Evolutionary conservation across 2,329 filamentous ascomycete genomes (phyloP), one percentile per base, ranked within the genome.

Genomic region (Ophiostoma novo-ulmi): DNA sequence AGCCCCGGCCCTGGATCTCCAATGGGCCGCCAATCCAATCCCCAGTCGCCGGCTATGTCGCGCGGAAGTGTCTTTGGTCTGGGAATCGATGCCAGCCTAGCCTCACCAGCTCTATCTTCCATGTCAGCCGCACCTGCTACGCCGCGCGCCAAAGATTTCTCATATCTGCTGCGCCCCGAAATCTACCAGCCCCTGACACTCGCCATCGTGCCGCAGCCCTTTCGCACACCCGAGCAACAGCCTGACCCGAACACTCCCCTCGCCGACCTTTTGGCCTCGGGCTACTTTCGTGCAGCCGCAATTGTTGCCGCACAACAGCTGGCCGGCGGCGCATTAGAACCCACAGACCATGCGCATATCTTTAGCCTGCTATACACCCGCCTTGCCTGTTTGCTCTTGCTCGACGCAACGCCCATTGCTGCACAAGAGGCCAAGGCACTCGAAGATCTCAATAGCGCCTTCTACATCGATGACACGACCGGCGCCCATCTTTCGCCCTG

Each of bases 261-360:
- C 39, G 81, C 87, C 22, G 84, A 85, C 1, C 87, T 97, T 3
- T 81, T 97, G 7, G 80, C 85, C 0, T 81, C 84, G 1, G 92
- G 93, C 68, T 90, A 95, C 78, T 97, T 94, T 80, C 88, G 94
- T 72, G 87, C 89, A 20, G 92, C 92, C 8, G 93, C 93, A 72
- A 87, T 89, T 69, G 85, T 87, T 41, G 87, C 89, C 0, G 87
- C 87, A 0, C 85, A 88, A 71, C 83, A 86, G 48, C 83, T 92
- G 14, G 88, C 84, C 1, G 81, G 81, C 5, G 79, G 81, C 5
- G 38, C 14, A 1, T 77, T 83, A 1, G 80, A 82, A 63, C 82
- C 88, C 0, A 82, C 82, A 0, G 88, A 94, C 77, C 81, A 87
- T 65, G 81, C 81, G 7, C 83, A 85, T 31, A 92, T 97, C 69